These are phyloP conservation scores for Lepidium didymum DNA, from an alignment of 345 rosid genomes.

Conservation along the genomic window DNA sequence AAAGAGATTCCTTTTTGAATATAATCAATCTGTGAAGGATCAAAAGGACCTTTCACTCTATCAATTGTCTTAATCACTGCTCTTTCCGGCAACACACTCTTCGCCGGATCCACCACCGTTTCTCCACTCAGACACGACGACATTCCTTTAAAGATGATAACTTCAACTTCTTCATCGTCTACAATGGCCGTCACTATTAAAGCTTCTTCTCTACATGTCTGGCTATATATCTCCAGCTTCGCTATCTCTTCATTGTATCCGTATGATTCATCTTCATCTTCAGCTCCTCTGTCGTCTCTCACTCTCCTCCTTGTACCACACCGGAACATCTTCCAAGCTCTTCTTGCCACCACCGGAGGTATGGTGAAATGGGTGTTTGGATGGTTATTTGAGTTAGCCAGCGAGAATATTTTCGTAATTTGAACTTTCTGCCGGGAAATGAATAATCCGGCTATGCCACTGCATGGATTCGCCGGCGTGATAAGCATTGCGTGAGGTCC, in stretches of 20 bases:
- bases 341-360: background rate
- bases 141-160: slow-evolving; percentile 74
- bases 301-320: slow-evolving; percentile 47
- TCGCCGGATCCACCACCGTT: slow-evolving; percentile 75
- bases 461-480: slow-evolving; percentile 14
- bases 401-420: background rate
- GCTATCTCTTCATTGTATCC: slow-evolving; percentile 63
- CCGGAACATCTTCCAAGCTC: background rate
- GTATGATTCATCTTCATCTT: slow-evolving; percentile 29
- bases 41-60: slow-evolving; percentile 71
- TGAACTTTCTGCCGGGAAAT: background rate
- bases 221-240: slow-evolving; percentile 55
- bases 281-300: slow-evolving; percentile 29
- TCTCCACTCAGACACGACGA: slow-evolving; percentile 67
- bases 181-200: slow-evolving; percentile 59
- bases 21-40: slow-evolving; percentile 59
- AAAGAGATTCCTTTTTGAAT: slow-evolving; percentile 52
- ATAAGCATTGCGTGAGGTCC: slow-evolving; percentile 12
- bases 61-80: slow-evolving; percentile 59
- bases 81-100: slow-evolving; percentile 65
- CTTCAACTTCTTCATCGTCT: slow-evolving; percentile 53
- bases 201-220: slow-evolving; percentile 57
- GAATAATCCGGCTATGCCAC: background rate
- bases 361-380: background rate
- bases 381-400: background rate